A percentile compares a stretch with the other conserved stretches of the same genome.
These are phyloP conservation scores for Naematelia encephala DNA, from an alignment of 768 basidiomycete genomes.

Conservation along the genomic window DNA sequence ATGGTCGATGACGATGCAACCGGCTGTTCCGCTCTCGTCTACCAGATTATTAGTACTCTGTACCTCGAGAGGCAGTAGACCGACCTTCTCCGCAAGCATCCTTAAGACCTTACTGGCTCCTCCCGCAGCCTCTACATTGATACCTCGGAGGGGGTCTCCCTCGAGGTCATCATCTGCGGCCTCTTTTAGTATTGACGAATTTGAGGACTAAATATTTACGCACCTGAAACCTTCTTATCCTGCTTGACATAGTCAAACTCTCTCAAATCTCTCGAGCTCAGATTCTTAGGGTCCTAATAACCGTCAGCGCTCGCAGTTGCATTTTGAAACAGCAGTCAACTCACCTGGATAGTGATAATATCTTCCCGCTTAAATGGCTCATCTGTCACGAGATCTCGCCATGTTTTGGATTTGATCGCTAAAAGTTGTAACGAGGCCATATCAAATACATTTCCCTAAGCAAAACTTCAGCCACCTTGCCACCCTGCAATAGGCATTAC, in stretches of 20 bases:
- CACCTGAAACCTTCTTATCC: conserved; percentile 48
- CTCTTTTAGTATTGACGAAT: conserved; percentile 3
- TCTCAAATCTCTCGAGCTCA: conserved; percentile 50
- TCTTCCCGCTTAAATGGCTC: conserved; percentile 81
- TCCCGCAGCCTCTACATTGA: conserved; percentile 53
- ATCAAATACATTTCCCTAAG: conserved; percentile 49
- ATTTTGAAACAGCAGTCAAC: not conserved
- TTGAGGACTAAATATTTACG: conserved; percentile 7
- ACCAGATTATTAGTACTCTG: conserved; percentile 1
- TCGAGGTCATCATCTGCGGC: conserved; percentile 39
- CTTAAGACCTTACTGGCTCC: conserved; percentile 51
- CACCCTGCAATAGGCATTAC: not conserved
- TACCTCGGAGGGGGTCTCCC: conserved; percentile 48
- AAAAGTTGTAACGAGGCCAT: conserved; percentile 48
- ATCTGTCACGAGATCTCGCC: conserved; percentile 81
- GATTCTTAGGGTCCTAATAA: conserved; percentile 52
- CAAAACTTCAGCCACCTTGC: conserved; percentile 6
- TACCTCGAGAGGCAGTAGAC: conserved; percentile 12
- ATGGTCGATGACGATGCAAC: conserved; percentile 7
- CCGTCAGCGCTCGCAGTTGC: conserved; percentile 1
- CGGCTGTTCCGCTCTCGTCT: conserved; percentile 32
- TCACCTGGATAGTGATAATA: conserved; percentile 82
- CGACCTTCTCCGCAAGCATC: conserved; percentile 50
- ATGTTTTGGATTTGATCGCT: conserved; percentile 52
- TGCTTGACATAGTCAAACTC: conserved; percentile 54